Base-by-base conservation (phyloP, 2,329 filamentous ascomycete species). In the Paradendryphiella salina region DNA sequence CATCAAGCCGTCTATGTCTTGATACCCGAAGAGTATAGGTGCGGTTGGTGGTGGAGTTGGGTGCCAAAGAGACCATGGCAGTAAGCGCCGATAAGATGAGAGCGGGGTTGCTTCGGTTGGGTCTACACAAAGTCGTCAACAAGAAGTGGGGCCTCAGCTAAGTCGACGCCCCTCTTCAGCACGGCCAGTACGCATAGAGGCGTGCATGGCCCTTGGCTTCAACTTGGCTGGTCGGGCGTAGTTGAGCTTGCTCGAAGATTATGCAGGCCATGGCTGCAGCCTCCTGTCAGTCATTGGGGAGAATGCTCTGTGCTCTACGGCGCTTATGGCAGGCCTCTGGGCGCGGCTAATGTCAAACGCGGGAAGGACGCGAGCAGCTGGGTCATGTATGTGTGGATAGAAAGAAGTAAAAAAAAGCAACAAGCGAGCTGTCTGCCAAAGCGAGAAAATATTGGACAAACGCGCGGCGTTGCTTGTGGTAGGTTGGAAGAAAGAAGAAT, bases 71-170 rank as follows among this genome's bases (percentile, higher is more conserved):
- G 34, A 52, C 50, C 38, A 52, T 38, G 23, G 43, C 50, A 54
- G 38, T 67, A 68, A 62, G 65, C 65, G 65, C 65, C 61, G 59
- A 52, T 40, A 38, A 46, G 17, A 17, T 51, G 49, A 56, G 56
- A 52, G 54, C 44, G 48, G 42, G 57, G 52, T 35, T 40, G 36
- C 46, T 35, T 56, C 45, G 49, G 42, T 57, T 41, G 40, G 46
- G 46, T 42, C 31, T 41, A 35, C 23, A 36, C 39, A 34, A 43
- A 46, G 46, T 28, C 31, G 21, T 31, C 14, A 26, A 26, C 32
- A 28, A 35, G 31, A 33, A 39, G 44, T 41, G 50, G 46, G 47
- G 44, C 41, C 15, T 36, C 17, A 28, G 13, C 31, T 46, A 21
- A 26, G 33, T 45, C 41, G 44, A 47, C 36, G 32, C 14, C 23